Conservation (phyloP, 192 early-diverging fungal species). For the Backusella tarrabulga region DNA sequence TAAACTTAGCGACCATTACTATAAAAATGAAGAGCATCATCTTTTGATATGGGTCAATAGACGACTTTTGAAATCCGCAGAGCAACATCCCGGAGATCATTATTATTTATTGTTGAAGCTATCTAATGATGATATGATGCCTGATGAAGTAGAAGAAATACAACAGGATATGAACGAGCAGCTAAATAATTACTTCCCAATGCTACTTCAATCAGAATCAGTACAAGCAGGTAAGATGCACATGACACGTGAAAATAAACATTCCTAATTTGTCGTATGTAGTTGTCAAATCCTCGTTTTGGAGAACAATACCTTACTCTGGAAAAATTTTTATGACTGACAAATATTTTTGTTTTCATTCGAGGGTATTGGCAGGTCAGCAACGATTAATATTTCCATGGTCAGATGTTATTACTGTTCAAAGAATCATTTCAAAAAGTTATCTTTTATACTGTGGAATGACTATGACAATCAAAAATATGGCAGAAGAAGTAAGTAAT, state of each 20-base stretch:
- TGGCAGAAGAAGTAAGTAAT: conserved; percentile 40
- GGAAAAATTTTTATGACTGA: conserved; percentile 61
- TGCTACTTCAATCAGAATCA: conserved; percentile 46
- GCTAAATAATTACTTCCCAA: conserved; percentile 47
- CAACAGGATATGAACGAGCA: conserved; percentile 23
- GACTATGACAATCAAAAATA: conserved; percentile 37
- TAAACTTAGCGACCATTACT: neutral
- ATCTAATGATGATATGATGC: neutral
- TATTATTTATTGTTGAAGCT: neutral
- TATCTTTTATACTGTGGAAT: conserved; percentile 45
- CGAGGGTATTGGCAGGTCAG: conserved; percentile 45
- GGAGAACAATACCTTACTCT: conserved; percentile 49
- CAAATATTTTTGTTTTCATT: conserved; percentile 64
- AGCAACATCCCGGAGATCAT: neutral
- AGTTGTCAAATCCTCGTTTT: conserved; percentile 38
- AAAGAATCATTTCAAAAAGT: conserved; percentile 36
- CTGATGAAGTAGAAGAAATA: conserved; percentile 5
- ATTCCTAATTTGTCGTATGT: conserved; percentile 9
- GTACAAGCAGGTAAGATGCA: conserved; percentile 43
- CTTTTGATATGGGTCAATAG: neutral
- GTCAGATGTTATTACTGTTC: conserved; percentile 42
- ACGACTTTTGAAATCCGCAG: neutral
- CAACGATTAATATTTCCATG: conserved; percentile 56
- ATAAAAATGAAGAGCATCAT: neutral
- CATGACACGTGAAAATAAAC: neutral